Conservation (phyloP, 768 basidiomycete species). For the Boletus barrowsii region DNA sequence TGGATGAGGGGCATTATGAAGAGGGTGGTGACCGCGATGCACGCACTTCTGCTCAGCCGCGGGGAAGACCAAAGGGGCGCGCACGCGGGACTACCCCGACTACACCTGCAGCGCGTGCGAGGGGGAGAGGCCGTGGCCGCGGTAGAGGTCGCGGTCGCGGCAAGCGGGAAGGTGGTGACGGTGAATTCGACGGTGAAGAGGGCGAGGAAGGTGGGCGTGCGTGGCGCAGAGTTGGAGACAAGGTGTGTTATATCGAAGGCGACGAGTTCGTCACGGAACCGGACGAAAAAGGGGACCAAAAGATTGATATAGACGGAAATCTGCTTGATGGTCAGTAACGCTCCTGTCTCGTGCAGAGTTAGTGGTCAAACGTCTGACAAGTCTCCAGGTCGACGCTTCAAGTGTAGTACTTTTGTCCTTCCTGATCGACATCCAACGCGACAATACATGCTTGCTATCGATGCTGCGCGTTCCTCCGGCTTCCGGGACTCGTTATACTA, state of each 20-base stretch:
- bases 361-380: background rate
- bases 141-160: slow-evolving; percentile 41
- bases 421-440: slow-evolving; percentile 81
- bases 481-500: slow-evolving; percentile 98
- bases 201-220: slow-evolving; percentile 53
- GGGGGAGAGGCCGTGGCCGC: slow-evolving; percentile 37
- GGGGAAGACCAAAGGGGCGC: slow-evolving; percentile 40
- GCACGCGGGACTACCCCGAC: slow-evolving; percentile 30
- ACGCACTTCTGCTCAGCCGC: slow-evolving; percentile 30
- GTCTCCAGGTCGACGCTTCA: slow-evolving; percentile 75
- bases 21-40: slow-evolving; percentile 36
- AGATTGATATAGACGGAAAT: slow-evolving; percentile 84
- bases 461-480: slow-evolving; percentile 93
- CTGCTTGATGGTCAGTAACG: slow-evolving; percentile 70
- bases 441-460: slow-evolving; percentile 94
- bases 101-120: slow-evolving; percentile 33
- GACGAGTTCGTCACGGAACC: slow-evolving; percentile 87
- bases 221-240: slow-evolving; percentile 70
- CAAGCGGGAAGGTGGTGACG: slow-evolving; percentile 38
- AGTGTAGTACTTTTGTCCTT: slow-evolving; percentile 84
- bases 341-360: background rate
- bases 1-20: slow-evolving; percentile 29
- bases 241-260: slow-evolving; percentile 74
- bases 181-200: slow-evolving; percentile 39
- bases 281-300: slow-evolving; percentile 84